Evolutionary conservation across 441 rosid genomes (phyloP), one percentile per base, ranked within the genome.

Genomic region (Kokia cookei): DNA sequence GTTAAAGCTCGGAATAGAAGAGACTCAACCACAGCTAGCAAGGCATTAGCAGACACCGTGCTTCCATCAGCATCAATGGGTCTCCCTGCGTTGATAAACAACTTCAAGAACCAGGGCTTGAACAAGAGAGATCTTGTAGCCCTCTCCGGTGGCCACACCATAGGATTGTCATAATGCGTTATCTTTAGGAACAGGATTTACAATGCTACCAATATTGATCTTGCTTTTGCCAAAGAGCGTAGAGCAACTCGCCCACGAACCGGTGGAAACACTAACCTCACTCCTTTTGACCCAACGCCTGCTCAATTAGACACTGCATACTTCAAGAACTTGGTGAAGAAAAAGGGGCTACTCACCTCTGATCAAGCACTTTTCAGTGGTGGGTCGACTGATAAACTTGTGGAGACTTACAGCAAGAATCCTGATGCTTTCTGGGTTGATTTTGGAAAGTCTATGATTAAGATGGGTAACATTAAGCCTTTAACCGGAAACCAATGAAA

Each of bases 401-500:
- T 89, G 5, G 69, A 70, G 69, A 51, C 15, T n/a, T 87, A 87
- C 47, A 76, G 79, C 47, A 51, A 22, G 1, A 63, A 84, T n/a
- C 29, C 29, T 0, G 10, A 64, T n/a, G 81, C 65, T 4, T 84
- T 85, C 13, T 79, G 71, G 58, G 12, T 53, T 17, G 85, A 78
- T 75, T 85, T 85, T 55, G 82, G 73, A 0, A 54, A 71, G 11
- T 83, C 90, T 1, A 84, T 89, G 86, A 53, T 82, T 22, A 89
- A 86, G 81, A 84, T 87, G 93, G 93, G 93, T 6, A 87, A 81
- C 37, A 81, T 89, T 2, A 79, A 77, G 24, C 85, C 84, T 0
- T 71, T 84, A 76, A 83, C 84, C 0, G 84, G 90, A 15, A 29
- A 73, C 2, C 9, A 67, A 58, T 88, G 93, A 15, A 84, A 86